These are phyloP conservation scores for Magnusiomyces magnusii DNA, from an alignment of 1,139 yeast species.

Conservation along the genomic window DNA sequence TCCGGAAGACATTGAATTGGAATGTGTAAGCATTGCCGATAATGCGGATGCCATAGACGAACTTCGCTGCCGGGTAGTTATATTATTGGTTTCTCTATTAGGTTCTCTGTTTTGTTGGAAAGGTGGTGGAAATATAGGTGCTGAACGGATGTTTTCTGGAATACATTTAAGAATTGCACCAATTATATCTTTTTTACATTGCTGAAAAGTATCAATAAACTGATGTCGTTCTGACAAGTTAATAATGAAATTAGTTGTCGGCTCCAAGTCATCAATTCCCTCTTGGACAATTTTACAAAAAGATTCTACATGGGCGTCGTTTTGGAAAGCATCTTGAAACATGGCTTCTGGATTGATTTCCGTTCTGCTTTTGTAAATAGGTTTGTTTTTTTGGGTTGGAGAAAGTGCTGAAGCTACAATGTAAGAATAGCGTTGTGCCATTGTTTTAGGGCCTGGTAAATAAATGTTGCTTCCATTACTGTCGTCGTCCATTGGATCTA, in stretches of 20 bases:
- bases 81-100: background rate
- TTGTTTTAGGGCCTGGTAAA: background rate
- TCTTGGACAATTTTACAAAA: background rate
- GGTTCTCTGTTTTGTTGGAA: background rate
- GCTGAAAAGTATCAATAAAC: constrained; percentile 1
- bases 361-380: background rate
- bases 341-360: background rate
- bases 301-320: background rate
- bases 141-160: background rate
- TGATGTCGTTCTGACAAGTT: background rate
- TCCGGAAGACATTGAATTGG: background rate
- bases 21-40: background rate
- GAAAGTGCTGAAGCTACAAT: background rate
- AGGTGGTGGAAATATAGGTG: background rate
- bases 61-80: background rate
- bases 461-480: background rate
- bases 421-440: background rate
- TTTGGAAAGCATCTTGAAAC: background rate
- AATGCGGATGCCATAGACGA: background rate
- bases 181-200: constrained; percentile 4
- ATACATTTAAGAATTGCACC: background rate
- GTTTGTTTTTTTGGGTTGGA: background rate
- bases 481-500: background rate
- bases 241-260: background rate
- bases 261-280: constrained; percentile 1